A percentile compares a stretch with the other conserved stretches of the same genome.
Evolutionary conservation across 441 rosid species (phyloP).

Genomic region (Euphorbia corollata): DNA sequence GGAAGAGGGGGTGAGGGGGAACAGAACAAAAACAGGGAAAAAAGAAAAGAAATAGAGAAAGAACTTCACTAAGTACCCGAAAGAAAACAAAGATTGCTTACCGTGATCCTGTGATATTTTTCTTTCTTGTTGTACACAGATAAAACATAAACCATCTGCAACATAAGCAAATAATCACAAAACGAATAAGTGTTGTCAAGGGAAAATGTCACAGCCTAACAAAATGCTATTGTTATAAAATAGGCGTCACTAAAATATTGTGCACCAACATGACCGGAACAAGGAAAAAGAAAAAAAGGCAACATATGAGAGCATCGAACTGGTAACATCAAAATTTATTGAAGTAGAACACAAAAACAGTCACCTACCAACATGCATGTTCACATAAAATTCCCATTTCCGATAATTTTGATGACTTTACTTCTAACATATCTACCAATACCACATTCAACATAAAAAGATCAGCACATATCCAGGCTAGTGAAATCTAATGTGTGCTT

Average conservation of each 20-base stretch:
- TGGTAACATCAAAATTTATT: neutral
- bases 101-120: conserved; percentile 79
- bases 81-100: conserved; percentile 32
- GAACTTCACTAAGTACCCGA: conserved; percentile 8
- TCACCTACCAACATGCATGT: neutral
- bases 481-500: neutral
- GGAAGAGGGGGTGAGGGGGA: neutral
- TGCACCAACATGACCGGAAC: neutral
- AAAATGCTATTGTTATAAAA: neutral
- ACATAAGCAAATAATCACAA: conserved; percentile 11
- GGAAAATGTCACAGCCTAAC: neutral
- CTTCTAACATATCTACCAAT: neutral
- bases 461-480: neutral
- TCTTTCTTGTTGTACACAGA: conserved; percentile 93
- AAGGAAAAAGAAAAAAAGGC: neutral
- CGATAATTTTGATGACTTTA: neutral
- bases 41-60: conserved; percentile 9
- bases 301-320: neutral
- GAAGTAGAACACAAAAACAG: neutral
- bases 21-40: neutral
- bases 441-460: neutral
- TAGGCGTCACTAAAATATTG: neutral
- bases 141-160: conserved; percentile 96
- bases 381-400: neutral
- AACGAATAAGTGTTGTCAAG: neutral